A percentile compares a stretch with the other conserved stretches of the same genome.
Conservation (phyloP, 495 filamentous ascomycete species). For the Penicillium longicatenatum region DNA sequence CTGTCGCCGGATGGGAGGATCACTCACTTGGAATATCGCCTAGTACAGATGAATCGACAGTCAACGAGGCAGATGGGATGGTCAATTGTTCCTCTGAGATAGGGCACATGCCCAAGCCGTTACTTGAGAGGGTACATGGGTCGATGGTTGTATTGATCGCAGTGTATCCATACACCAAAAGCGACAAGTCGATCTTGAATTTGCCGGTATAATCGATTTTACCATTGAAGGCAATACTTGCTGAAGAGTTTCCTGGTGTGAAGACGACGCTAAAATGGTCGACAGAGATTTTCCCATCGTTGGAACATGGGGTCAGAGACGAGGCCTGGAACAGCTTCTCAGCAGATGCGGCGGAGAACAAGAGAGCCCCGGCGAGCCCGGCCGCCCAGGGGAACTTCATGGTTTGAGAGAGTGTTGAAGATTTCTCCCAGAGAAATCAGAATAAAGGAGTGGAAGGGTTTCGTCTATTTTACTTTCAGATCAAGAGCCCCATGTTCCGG, state of each 20-base stretch:
- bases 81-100: conserved; percentile 33
- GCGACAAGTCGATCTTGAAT: conserved; percentile 66
- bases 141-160: conserved; percentile 61
- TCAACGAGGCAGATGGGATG: conserved; percentile 55
- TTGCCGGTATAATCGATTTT: conserved; percentile 73
- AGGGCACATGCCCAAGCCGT: conserved; percentile 66
- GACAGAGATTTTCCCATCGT: conserved; percentile 65
- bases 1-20: not conserved
- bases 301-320: conserved; percentile 68
- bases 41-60: conserved; percentile 55
- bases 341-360: conserved; percentile 49
- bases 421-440: conserved; percentile 1
- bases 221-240: conserved; percentile 69
- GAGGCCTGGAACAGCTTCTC: conserved; percentile 53
- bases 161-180: conserved; percentile 75
- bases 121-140: conserved; percentile 65
- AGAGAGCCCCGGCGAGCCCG: conserved; percentile 16
- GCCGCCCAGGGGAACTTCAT: conserved; percentile 22
- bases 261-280: conserved; percentile 71
- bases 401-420: not conserved
- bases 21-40: conserved; percentile 66
- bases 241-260: conserved; percentile 63
- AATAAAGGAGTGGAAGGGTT: conserved; percentile 2
- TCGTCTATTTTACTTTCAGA: not conserved
- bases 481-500: not conserved